Evolutionary conservation across 768 basidiomycete species (phyloP), one percentile per base, ranked within the genome.

Genomic region (Lentinula aciculospora): DNA sequence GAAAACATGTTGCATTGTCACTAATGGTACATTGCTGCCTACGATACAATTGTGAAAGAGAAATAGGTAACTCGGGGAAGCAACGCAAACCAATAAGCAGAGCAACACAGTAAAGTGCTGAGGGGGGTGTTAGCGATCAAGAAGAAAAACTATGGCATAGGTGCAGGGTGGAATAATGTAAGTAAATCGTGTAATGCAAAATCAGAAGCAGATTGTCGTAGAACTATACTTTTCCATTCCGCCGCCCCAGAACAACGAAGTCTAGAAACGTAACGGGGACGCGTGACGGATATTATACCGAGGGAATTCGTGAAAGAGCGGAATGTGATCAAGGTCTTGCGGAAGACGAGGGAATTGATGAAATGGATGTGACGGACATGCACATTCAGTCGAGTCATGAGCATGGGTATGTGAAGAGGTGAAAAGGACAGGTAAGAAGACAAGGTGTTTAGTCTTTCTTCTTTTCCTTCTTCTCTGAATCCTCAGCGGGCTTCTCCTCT

Each of bases 381-480:
- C 17, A 17, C 17, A 19, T 8, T 21, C 31, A 19, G 32, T 50
- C 15, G 7, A 50, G 4, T 50, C 9, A n/a, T 50, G 0, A n/a
- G n/a, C 13, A 27, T 19, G 51, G 53, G 57, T 60, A 54, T 60
- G 61, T 47, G 46, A 60, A 60, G 56, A 36, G 29, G 34, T 13
- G 21, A 29, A 48, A 44, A 36, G 46, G 45, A 61, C 45, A 58
- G 61, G 9, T 1, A 13, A 47, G 32, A 23, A 45, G 36, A 36
- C 47, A 59, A 57, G 50, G 15, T 40, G 58, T 61, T 81, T 85
- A 92, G 67, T 94, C 88, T 77, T 92, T 92, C 88, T 93, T 92
- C 78, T 93, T 87, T 65, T 85, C 79, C 67, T 74, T 73, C 32
- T 53, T 39, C 17, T 39, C 51, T 19, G n/a, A 17, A 66, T 75